A percentile compares a stretch with the other conserved stretches of the same genome.
phyloP scores from a whole-genome alignment of 192 early-diverging fungal genomes.

The Mortierella claussenii region DNA sequence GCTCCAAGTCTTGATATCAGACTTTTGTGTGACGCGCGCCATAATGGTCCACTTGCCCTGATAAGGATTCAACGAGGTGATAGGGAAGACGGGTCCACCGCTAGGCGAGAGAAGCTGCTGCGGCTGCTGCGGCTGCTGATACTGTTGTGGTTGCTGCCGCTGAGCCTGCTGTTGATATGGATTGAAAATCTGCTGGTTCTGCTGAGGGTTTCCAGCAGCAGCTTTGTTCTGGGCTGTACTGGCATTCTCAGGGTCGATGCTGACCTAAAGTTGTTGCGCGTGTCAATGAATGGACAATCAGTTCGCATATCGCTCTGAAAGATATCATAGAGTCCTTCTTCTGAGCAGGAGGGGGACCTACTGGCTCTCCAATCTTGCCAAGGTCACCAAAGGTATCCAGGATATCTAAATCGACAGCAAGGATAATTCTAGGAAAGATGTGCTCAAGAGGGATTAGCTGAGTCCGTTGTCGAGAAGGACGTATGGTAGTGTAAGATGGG shows the following conservation, averaged over 20 bases:
- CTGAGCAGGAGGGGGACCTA: constrained; percentile 3
- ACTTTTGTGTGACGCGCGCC: constrained; percentile 88
- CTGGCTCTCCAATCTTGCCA: constrained; percentile 36
- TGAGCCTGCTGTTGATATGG: constrained; percentile 23
- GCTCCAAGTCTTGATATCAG: constrained; percentile 81
- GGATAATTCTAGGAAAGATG: constrained; percentile 30
- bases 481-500: no score
- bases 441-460: background rate
- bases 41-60: constrained; percentile 88
- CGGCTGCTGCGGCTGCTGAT: constrained; percentile 22
- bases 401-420: constrained; percentile 59
- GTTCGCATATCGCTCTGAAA: no score
- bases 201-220: constrained; percentile 25
- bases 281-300: no score
- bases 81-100: constrained; percentile 30
- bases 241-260: background rate
- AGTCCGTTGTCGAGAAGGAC: background rate
- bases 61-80: constrained; percentile 51
- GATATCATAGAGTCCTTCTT: no score
- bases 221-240: constrained; percentile 1
- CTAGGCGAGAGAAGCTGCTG: constrained; percentile 15
- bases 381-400: constrained; percentile 41
- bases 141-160: constrained; percentile 25
- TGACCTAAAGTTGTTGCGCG: no score
- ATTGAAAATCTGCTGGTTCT: constrained; percentile 30